Evolutionary conservation across 768 basidiomycete genomes (phyloP).

Genomic region (Russula earlei): DNA sequence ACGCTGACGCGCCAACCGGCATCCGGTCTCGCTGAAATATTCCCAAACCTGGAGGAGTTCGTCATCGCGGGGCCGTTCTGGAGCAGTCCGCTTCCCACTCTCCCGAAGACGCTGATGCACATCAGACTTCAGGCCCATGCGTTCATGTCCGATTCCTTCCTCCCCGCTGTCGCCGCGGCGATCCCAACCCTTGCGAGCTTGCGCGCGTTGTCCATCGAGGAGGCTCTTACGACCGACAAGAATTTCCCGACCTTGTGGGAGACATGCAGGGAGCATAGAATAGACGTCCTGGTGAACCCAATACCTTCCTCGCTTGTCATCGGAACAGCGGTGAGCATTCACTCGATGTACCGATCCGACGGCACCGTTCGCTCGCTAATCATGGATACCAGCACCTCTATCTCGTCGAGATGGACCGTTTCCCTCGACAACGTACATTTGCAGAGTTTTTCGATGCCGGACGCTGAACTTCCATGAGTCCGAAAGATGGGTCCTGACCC

Average conservation of each 20-base stretch:
- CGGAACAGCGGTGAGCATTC: neutral
- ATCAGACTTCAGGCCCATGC: conserved; percentile 14
- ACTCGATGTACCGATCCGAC: no score
- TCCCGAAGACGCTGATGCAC: conserved; percentile 5
- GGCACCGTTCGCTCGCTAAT: neutral
- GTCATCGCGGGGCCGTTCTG: conserved; percentile 11
- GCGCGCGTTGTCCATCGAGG: conserved; percentile 2
- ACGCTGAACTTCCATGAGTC: neutral
- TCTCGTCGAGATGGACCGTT: conserved; percentile 9
- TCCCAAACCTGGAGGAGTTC: conserved; percentile 4
- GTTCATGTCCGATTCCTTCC: conserved; percentile 2
- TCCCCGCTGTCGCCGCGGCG: neutral
- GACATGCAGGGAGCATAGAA: neutral
- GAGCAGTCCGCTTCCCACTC: conserved; percentile 5
- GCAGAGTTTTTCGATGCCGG: neutral
- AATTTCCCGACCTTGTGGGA: conserved; percentile 1
- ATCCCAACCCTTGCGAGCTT: neutral
- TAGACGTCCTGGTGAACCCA: conserved; percentile 2
- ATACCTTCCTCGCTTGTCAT: neutral
- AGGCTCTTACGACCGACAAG: neutral
- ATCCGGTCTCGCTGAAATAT: conserved; percentile 6
- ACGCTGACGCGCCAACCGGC: conserved; percentile 10
- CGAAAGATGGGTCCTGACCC: neutral
- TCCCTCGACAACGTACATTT: conserved; percentile 8
- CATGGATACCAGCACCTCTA: neutral